Percentiles rank a stretch among this genome's conserved stretches.
Conservation (phyloP, 352 stramenopile species). For the Saprolegnia diclina region DNA sequence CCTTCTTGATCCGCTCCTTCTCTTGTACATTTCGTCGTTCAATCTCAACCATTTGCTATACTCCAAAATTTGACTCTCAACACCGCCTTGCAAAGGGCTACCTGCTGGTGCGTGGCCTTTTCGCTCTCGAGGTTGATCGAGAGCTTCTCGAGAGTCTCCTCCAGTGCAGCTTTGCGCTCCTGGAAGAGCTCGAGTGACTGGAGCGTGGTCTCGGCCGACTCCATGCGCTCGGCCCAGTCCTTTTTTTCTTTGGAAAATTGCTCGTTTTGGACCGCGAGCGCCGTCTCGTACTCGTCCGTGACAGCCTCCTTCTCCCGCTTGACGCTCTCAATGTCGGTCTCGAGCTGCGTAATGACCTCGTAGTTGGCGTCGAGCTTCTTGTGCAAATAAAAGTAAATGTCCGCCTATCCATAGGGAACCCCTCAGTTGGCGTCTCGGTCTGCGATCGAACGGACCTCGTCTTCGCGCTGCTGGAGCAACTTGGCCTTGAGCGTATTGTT, state of each 20-base stretch:
- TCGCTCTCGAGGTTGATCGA: slow-evolving; percentile 34
- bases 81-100: slow-evolving; percentile 15
- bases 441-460: slow-evolving; percentile 25
- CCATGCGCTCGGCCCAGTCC: slow-evolving; percentile 28
- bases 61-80: slow-evolving; percentile 33
- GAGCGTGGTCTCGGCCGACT: slow-evolving; percentile 38
- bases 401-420: slow-evolving; percentile 71
- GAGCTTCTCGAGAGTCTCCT: slow-evolving; percentile 35
- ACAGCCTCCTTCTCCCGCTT: slow-evolving; percentile 28
- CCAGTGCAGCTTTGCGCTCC: slow-evolving; percentile 47
- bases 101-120: slow-evolving; percentile 15
- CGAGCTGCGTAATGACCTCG: slow-evolving; percentile 50
- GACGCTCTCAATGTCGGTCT: slow-evolving; percentile 38
- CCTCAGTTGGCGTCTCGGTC: too few relatives aligned
- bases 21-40: slow-evolving; percentile 60
- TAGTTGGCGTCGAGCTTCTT: slow-evolving; percentile 77
- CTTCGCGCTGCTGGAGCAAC: slow-evolving; percentile 25
- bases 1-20: slow-evolving; percentile 59
- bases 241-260: slow-evolving; percentile 29
- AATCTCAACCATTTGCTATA: slow-evolving; percentile 33
- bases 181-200: slow-evolving; percentile 45
- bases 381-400: slow-evolving; percentile 87
- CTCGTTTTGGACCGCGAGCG: slow-evolving; percentile 27
- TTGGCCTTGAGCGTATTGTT: slow-evolving; percentile 26
- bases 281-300: slow-evolving; percentile 27